Conservation (phyloP, 1,139 yeast genomes). For the Magnusiomyces tetraspermus region DNA sequence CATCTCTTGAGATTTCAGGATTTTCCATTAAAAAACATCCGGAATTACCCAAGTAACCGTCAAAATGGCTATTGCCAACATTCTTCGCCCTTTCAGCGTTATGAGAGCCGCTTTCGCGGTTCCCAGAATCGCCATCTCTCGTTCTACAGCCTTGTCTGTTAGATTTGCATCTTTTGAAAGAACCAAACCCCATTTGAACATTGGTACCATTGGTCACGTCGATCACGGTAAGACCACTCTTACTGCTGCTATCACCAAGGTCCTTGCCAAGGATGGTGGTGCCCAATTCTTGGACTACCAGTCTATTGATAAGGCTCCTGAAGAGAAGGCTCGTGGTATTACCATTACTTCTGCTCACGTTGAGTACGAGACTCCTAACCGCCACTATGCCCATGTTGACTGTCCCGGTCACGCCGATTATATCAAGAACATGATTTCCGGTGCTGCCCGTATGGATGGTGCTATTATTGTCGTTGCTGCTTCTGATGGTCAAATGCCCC, state of each 20-base stretch:
- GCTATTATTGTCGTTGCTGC: constrained; percentile 99
- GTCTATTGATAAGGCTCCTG: constrained; percentile 96
- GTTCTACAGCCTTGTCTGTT: constrained; percentile 1
- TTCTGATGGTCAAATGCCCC: constrained; percentile 99
- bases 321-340: constrained; percentile 99
- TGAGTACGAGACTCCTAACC: constrained; percentile 84
- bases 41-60: not conserved
- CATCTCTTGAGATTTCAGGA: not conserved
- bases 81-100: constrained; percentile 4
- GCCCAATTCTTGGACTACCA: constrained; percentile 89
- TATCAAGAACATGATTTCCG: constrained; percentile 97
- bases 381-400: constrained; percentile 96
- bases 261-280: constrained; percentile 78
- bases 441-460: constrained; percentile 99
- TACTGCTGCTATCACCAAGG: constrained; percentile 98
- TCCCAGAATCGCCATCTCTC: constrained; percentile 6
- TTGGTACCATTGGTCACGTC: constrained; percentile 95
- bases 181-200: constrained; percentile 82
- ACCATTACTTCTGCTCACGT: constrained; percentile 97
- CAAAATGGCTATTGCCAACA: not conserved
- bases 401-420: constrained; percentile 99
- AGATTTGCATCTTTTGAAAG: constrained; percentile 24
- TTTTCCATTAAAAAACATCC: too few relatives aligned
- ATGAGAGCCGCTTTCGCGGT: not conserved
- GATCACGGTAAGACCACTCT: constrained; percentile 98